Conservation (phyloP, 2,329 filamentous ascomycete genomes). For the Alternaria tenuissima region DNA sequence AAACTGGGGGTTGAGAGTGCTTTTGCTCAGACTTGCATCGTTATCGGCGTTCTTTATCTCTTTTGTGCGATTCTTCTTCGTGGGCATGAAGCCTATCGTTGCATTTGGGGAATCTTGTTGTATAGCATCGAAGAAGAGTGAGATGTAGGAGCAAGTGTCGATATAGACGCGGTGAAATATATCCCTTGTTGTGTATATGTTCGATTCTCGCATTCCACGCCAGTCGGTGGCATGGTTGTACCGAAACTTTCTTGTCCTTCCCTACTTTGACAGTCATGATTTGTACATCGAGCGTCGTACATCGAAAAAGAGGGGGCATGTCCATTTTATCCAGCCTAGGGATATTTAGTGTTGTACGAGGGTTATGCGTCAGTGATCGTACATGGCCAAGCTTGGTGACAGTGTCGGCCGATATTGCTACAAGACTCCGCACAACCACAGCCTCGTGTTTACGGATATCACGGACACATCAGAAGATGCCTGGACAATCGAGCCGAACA, state of each 20-base stretch:
- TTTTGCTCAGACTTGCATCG: conserved; percentile 6
- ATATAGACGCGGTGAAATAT: not conserved
- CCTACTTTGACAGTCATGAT: not conserved
- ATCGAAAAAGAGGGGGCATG: not conserved
- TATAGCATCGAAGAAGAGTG: not conserved
- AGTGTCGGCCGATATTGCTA: not conserved
- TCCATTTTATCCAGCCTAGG: not conserved
- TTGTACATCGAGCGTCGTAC: not conserved
- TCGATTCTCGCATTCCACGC: not conserved
- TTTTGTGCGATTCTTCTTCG: not conserved
- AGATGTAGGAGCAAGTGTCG: not conserved
- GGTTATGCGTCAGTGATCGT: not conserved
- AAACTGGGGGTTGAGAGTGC: conserved; percentile 1
- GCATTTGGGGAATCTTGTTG: not conserved
- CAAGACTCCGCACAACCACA: not conserved
- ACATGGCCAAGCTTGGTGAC: not conserved
- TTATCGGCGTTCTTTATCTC: conserved; percentile 7
- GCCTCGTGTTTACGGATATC: not conserved
- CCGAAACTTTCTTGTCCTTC: not conserved
- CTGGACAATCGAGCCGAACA: not conserved
- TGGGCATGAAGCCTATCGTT: not conserved
- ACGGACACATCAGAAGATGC: not conserved
- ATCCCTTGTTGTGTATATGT: not conserved
- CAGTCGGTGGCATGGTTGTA: not conserved
- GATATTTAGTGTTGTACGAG: not conserved